phyloP scores from a whole-genome alignment of 345 rosid genomes.

The Eucalyptus marginata region DNA sequence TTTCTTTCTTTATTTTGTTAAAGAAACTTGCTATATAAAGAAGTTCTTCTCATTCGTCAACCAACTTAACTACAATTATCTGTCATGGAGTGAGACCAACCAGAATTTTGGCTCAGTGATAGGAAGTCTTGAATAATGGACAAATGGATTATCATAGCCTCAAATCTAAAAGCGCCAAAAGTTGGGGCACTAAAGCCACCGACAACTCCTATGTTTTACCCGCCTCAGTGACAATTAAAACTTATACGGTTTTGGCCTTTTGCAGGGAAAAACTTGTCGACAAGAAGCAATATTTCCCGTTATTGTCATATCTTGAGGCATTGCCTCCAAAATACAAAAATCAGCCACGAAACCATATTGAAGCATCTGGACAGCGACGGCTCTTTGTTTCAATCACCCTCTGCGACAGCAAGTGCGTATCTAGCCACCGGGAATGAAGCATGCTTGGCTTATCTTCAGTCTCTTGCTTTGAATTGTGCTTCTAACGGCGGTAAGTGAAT shows the following conservation, averaged over 20 bases:
- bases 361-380: too few relatives aligned
- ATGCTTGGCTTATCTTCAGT: too few relatives aligned
- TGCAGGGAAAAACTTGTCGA: constrained; percentile 27
- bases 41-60: not conserved
- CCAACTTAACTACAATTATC: too few relatives aligned
- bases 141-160: not conserved
- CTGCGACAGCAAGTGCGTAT: too few relatives aligned
- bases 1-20: too few relatives aligned
- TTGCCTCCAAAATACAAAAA: constrained; percentile 4
- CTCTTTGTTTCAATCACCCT: too few relatives aligned
- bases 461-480: too few relatives aligned
- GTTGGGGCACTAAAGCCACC: not conserved
- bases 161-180: not conserved
- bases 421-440: too few relatives aligned
- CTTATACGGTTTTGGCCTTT: not conserved
- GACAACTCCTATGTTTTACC: not conserved
- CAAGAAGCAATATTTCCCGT: constrained; percentile 12
- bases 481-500: too few relatives aligned
- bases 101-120: not conserved
- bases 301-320: constrained; percentile 38
- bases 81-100: too few relatives aligned
- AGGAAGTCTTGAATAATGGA: not conserved
- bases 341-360: too few relatives aligned
- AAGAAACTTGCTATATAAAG: not conserved
- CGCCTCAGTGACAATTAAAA: not conserved